These are phyloP conservation scores for Lipomyces orientalis DNA, from an alignment of 805 yeast genomes.

Conservation along the genomic window DNA sequence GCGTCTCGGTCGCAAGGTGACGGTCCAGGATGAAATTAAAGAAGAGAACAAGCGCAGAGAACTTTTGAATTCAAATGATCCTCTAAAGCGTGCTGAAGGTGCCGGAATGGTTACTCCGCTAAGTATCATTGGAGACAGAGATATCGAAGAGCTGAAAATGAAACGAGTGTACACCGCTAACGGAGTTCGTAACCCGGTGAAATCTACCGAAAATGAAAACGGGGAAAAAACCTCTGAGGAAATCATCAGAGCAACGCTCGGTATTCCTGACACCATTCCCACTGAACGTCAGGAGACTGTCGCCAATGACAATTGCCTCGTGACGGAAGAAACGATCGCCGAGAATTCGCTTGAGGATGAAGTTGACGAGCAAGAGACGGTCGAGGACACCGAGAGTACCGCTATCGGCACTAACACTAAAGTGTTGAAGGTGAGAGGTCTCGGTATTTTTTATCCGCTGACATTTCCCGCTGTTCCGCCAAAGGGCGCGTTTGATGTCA, in stretches of 20 bases:
- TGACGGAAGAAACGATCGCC: conserved; percentile 34
- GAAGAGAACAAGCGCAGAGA: conserved; percentile 69
- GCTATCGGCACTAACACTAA: background rate
- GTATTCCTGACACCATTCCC: conserved; percentile 6
- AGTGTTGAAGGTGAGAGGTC: conserved; percentile 3
- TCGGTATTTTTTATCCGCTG: conserved; percentile 26
- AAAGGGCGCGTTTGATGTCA: conserved; percentile 80
- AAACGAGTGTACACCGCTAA: conserved; percentile 7
- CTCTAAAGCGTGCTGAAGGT: conserved; percentile 57
- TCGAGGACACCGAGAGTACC: conserved; percentile 1
- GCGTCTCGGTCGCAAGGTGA: conserved; percentile 58
- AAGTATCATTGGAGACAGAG: conserved; percentile 50
- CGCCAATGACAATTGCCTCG: conserved; percentile 43
- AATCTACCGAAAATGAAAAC: conserved; percentile 47
- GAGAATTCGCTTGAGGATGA: conserved; percentile 13
- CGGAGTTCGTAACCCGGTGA: conserved; percentile 36
- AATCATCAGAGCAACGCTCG: conserved; percentile 39
- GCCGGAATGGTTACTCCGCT: conserved; percentile 70
- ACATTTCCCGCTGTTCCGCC: conserved; percentile 38
- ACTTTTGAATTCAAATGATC: conserved; percentile 59
- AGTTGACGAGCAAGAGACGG: conserved; percentile 12
- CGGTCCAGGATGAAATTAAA: conserved; percentile 73
- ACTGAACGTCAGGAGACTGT: conserved; percentile 15
- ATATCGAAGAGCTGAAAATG: conserved; percentile 20
- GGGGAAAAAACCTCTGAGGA: conserved; percentile 36